Evolutionary conservation across 2,329 filamentous ascomycete genomes (phyloP), one percentile per base, ranked within the genome.

Genomic region (Fusarium sp.): DNA sequence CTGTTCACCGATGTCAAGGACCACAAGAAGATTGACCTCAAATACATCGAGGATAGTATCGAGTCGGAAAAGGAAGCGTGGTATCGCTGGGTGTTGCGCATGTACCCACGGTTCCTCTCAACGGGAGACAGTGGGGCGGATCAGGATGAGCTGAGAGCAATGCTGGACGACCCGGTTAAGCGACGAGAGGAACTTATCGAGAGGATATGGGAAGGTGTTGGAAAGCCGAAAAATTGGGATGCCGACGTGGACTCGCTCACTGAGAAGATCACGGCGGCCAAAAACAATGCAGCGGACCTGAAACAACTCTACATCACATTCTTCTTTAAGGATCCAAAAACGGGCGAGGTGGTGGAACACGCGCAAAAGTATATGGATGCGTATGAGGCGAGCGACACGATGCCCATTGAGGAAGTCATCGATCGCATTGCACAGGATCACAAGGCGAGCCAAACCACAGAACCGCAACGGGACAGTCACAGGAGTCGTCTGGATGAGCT

Each of bases 61-160:
- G 78, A 80, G 11, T 81, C 81, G 28, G 85, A 88, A 73, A 86
- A 86, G 71, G 81, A 82, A 62, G 81, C 81, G 13, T 88, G 87
- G 85, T 86, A 87, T 59, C 81, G 83, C 56, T 83, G 80, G 75
- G 79, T 81, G 5, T 65, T 83, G 45, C 75, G 79, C n/a, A 76
- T 71, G 57, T 77, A 81, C 47, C 80, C 80, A 8, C 78, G 78
- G 52, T 80, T 82, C 60, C 74, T 82, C 21, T 75, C 77, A 26
- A 73, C 76, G 10, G 76, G 78, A 17, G 74, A 77, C 39, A 69
- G 69, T 17, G 69, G 72, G 26, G 70, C 72, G 13, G 73, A 76
- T 17, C 69, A 72, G 26, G 78, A 79, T 7, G 78, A 80, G 52
- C 63, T 82, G 52, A 72, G 76, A 52, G 66, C 70, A 50, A 78